phyloP scores from a whole-genome alignment of 2,329 filamentous ascomycete species.

The Aureobasidium leucospermi region DNA sequence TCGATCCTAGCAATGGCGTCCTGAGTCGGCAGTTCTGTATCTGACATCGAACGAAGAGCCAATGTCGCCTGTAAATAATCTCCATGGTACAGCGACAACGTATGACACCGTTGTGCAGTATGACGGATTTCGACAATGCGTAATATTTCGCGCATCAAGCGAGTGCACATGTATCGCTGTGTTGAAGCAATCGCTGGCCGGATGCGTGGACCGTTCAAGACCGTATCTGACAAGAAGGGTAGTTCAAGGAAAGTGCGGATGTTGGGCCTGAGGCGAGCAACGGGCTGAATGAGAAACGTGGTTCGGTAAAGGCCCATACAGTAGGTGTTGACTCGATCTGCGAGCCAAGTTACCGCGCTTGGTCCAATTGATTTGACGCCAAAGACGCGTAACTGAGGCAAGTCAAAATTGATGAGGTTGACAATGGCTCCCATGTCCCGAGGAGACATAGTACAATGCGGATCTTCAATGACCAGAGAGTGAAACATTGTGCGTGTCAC shows the following conservation, averaged over 20 bases:
- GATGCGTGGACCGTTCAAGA: too few relatives aligned
- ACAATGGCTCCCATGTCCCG: background rate
- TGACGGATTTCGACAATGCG: background rate
- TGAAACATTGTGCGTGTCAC: background rate
- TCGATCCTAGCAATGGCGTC: background rate
- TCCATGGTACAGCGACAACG: background rate
- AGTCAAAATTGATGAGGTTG: background rate
- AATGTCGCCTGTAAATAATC: background rate
- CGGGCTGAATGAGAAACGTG: background rate
- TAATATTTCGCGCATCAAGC: background rate
- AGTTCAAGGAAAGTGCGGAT: background rate
- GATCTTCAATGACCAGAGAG: background rate
- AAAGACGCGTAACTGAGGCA: background rate
- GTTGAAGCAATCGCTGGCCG: too few relatives aligned
- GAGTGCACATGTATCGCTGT: too few relatives aligned
- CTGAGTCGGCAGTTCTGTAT: background rate
- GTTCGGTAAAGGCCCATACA: too few relatives aligned
- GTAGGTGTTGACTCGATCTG: too few relatives aligned
- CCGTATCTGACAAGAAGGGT: too few relatives aligned
- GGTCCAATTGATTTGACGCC: background rate
- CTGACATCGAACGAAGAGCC: background rate
- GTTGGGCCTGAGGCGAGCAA: background rate
- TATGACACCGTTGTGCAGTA: background rate
- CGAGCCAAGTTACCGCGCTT: too few relatives aligned
- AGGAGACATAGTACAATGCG: background rate